These are phyloP conservation scores for Rhazya stricta DNA, from an alignment of 257 asterid genomes.

Conservation along the genomic window DNA sequence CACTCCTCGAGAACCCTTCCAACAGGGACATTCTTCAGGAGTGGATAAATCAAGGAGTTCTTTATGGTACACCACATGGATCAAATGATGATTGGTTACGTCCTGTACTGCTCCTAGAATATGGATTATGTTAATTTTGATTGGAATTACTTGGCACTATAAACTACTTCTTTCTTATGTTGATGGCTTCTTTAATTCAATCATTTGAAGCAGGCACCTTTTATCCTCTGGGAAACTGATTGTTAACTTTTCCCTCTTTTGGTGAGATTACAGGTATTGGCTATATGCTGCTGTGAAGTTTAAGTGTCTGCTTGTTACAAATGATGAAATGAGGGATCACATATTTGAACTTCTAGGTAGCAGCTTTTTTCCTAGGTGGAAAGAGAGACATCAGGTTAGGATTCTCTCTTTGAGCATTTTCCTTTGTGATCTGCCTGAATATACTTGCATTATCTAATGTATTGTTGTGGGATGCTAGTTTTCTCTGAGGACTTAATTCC, in stretches of 20 bases:
- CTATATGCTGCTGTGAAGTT: constrained; percentile 82
- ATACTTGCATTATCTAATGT: neutral
- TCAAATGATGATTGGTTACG: constrained; percentile 88
- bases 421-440: neutral
- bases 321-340: constrained; percentile 99
- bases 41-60: constrained; percentile 61
- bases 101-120: neutral
- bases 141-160: neutral
- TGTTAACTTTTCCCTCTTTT: neutral
- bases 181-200: neutral
- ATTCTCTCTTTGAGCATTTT: neutral
- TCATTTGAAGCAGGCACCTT: neutral
- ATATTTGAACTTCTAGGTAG: constrained; percentile 93
- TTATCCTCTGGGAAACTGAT: neutral
- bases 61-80: constrained; percentile 86
- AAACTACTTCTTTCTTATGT: neutral
- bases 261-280: constrained; percentile 69
- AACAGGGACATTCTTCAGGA: constrained; percentile 63
- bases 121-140: neutral
- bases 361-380: constrained; percentile 76
- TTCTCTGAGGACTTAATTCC: too few species aligned
- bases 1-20: constrained; percentile 66
- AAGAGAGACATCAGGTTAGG: constrained; percentile 89
- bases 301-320: constrained; percentile 83
- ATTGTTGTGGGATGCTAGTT: too few species aligned